Percentiles rank a stretch among this genome's conserved stretches.
Conservation (phyloP, 495 filamentous ascomycete genomes). For the Cercophora samala region DNA sequence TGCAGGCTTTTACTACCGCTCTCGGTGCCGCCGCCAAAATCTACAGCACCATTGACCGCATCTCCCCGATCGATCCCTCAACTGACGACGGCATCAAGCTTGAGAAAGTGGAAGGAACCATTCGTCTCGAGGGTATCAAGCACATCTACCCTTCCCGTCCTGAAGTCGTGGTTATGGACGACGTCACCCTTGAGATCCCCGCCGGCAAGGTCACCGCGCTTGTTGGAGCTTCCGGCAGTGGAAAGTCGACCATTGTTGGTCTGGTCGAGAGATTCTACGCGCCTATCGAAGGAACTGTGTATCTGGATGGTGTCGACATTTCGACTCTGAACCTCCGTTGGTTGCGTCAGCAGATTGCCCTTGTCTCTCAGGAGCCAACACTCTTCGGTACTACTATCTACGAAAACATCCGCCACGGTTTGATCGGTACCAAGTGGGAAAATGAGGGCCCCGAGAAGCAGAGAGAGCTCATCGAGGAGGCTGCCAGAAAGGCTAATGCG, state of each 20-base stretch:
- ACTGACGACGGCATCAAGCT: slow-evolving; percentile 66
- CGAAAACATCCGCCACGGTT: slow-evolving; percentile 79
- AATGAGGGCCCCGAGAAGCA: slow-evolving; percentile 61
- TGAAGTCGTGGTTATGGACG: slow-evolving; percentile 81
- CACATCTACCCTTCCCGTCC: slow-evolving; percentile 93
- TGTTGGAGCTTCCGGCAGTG: slow-evolving; percentile 81
- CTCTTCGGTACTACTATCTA: slow-evolving; percentile 84
- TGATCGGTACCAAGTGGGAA: slow-evolving; percentile 81
- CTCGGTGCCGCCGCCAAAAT: slow-evolving; percentile 87
- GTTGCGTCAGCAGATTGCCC: slow-evolving; percentile 84
- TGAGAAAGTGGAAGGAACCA: slow-evolving; percentile 67
- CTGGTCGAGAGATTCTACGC: slow-evolving; percentile 92
- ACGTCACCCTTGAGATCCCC: slow-evolving; percentile 71
- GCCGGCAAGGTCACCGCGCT: slow-evolving; percentile 86
- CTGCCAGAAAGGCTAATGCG: slow-evolving; percentile 87
- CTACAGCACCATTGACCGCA: slow-evolving; percentile 83
- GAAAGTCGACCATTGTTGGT: slow-evolving; percentile 90
- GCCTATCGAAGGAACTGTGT: slow-evolving; percentile 73
- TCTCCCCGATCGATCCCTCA: slow-evolving; percentile 81
- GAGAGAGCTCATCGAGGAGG: slow-evolving; percentile 67
- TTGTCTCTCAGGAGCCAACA: slow-evolving; percentile 81
- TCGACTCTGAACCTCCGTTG: slow-evolving; percentile 79
- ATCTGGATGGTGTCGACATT: slow-evolving; percentile 82
- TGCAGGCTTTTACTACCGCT: slow-evolving; percentile 70
- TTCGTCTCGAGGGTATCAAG: slow-evolving; percentile 80